Evolutionary conservation across 805 yeast species (phyloP).

Genomic region (Suhomyces sp.): DNA sequence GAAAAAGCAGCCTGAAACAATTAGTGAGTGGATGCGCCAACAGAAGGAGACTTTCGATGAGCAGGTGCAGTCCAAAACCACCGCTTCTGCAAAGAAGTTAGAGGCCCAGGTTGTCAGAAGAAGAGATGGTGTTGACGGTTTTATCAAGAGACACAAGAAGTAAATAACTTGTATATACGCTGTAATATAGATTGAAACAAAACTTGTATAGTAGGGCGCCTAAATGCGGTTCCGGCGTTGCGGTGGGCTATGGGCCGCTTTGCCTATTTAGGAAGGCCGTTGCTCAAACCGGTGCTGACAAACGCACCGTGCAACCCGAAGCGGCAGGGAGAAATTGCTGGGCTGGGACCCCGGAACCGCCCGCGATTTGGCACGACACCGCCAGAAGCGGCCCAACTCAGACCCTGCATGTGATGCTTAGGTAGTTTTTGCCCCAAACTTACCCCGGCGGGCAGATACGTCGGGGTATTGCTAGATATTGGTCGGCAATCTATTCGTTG

Average conservation of each 20-base stretch:
- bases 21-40: conserved; percentile 38
- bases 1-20: conserved; percentile 27
- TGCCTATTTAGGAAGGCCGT: background rate
- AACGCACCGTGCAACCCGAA: background rate
- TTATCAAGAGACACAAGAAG: conserved; percentile 36
- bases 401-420: background rate
- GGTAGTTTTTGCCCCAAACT: background rate
- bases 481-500: too few relatives aligned
- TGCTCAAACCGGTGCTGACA: background rate
- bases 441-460: background rate
- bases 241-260: background rate
- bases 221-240: background rate
- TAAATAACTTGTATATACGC: conserved; percentile 3
- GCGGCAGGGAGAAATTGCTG: background rate
- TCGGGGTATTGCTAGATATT: too few relatives aligned
- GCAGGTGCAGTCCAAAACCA: conserved; percentile 32
- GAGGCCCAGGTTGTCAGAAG: conserved; percentile 31
- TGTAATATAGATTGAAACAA: background rate
- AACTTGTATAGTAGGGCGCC: background rate
- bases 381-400: background rate
- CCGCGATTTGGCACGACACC: background rate
- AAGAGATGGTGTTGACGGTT: conserved; percentile 32
- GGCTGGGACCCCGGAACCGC: background rate
- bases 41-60: conserved; percentile 30
- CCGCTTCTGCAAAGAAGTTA: conserved; percentile 33